Base-by-base conservation (phyloP, 1,284 basidiomycete species). In the Trametes sp. region DNA sequence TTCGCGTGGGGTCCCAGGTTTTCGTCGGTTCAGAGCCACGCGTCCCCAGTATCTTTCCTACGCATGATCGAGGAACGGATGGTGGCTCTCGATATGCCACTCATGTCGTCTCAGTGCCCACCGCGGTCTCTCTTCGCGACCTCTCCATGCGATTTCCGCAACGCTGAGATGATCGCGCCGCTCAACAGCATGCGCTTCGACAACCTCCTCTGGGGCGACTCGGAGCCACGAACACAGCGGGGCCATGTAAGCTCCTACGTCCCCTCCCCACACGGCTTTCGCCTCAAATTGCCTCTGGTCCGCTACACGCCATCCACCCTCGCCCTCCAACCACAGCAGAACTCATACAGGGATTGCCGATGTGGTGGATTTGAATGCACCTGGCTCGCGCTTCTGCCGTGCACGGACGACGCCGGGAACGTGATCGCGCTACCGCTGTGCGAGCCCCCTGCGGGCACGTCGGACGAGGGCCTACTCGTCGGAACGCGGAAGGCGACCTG, bases 21-120 rank as follows among this genome's bases (percentile, higher is more conserved):
- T 19, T 41, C 38, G 6, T 14, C 38, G 38, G n/a, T 50, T 68
- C 75, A 4, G 69, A 69, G 0, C n/a, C n/a, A n/a, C 46, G 23
- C 5, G 63, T 63, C 16, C 75, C 72, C n/a, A 75, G 38, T 19
- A 8, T 16, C 19, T 16, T 19, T 41, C 7, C 38, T 16, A 41
- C 10, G 38, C 16, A 14, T 41, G 16, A 41, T 41, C 16, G 38
- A 41, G 19, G 38, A 41, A 19, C 38, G 38, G 16, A 41, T 41
- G 16, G 8, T 19, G 13, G 3, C n/a, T n/a, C 8, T 41, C 7
- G 38, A 41, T n/a, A 41, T 19, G 4, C 38, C 38, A 3, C n/a
- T 41, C 4, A 41, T 19, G 7, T 41, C 38, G 1, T 41, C 7
- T 19, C 38, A 41, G 19, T 19, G 38, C 7, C 38, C 16, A 19